Percentiles rank a stretch among this genome's conserved stretches.
phyloP scores from a whole-genome alignment of 108 stramenopile genomes.

The Chaetoceros tenuissimus region DNA sequence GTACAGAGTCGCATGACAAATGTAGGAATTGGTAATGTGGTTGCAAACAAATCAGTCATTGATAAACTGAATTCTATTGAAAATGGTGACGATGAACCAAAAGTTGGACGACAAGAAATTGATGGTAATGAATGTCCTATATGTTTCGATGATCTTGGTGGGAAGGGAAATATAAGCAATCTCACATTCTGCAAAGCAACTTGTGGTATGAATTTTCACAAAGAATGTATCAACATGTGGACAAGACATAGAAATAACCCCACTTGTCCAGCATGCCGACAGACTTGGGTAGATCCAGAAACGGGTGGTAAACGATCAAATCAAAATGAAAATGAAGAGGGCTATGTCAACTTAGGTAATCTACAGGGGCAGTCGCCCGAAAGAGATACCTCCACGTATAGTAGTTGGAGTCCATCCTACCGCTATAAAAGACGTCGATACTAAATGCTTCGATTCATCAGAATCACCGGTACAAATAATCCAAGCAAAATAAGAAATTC shows the following conservation, averaged over 20 bases:
- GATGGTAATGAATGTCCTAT: slow-evolving; percentile 31
- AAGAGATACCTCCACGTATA: too few species aligned
- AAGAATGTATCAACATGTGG: slow-evolving; percentile 22
- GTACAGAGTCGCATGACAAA: slow-evolving; percentile 9
- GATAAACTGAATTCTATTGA: background rate
- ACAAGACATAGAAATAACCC: slow-evolving; percentile 8
- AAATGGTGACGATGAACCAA: background rate
- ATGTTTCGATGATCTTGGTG: slow-evolving; percentile 28
- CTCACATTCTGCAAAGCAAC: slow-evolving; percentile 17
- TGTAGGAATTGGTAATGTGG: slow-evolving; percentile 13
- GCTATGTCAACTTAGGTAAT: slow-evolving; percentile 24
- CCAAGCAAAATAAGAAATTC: too few species aligned
- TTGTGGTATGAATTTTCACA: slow-evolving; percentile 32
- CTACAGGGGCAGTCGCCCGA: slow-evolving; percentile 39
- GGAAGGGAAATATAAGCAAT: too few species aligned
- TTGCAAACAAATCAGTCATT: slow-evolving; percentile 24
- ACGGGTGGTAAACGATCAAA: slow-evolving; percentile 5
- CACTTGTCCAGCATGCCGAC: slow-evolving; percentile 30
- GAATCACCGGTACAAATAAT: too few species aligned
- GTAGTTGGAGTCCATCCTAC: too few species aligned
- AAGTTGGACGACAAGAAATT: slow-evolving; percentile 2
- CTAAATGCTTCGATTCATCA: too few species aligned
- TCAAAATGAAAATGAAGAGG: background rate
- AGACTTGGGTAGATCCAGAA: slow-evolving; percentile 15
- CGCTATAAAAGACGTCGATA: too few species aligned